Conservation (phyloP, 495 filamentous ascomycete species). For the Penicillium lagena region DNA sequence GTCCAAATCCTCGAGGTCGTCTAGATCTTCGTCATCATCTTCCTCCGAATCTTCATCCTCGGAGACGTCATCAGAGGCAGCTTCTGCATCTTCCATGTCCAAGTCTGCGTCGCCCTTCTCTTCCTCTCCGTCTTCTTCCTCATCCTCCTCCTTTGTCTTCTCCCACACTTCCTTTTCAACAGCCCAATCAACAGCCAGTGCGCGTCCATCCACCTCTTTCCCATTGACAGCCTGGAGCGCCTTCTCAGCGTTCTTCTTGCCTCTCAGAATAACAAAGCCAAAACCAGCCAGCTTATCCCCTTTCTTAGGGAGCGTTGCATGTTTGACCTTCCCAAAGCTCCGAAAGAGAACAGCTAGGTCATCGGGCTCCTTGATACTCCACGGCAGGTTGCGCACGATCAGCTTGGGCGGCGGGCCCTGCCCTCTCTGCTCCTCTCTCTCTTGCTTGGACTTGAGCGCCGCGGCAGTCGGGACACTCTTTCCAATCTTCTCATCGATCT, state of each 20-base stretch:
- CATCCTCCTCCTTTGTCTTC: constrained; percentile 39
- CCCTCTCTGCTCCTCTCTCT: constrained; percentile 49
- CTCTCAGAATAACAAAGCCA: constrained; percentile 85
- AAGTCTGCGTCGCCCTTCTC: constrained; percentile 20
- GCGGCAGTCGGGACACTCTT: constrained; percentile 42
- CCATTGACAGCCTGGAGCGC: constrained; percentile 82
- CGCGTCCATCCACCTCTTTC: constrained; percentile 79
- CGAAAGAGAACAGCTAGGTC: constrained; percentile 71
- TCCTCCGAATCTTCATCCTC: constrained; percentile 21
- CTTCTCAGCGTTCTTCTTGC: constrained; percentile 86
- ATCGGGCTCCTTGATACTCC: constrained; percentile 84
- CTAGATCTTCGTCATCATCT: constrained; percentile 21
- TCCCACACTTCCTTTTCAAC: constrained; percentile 89
- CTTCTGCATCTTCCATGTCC: constrained; percentile 30
- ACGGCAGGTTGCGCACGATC: constrained; percentile 93
- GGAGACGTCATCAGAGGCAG: constrained; percentile 17
- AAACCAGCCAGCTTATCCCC: constrained; percentile 74
- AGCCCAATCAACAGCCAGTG: constrained; percentile 90
- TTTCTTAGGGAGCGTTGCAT: constrained; percentile 69
- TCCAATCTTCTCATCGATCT: constrained; percentile 44
- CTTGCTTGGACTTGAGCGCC: constrained; percentile 47
- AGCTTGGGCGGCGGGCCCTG: constrained; percentile 65
- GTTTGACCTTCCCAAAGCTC: constrained; percentile 85
- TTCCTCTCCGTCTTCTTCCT: constrained; percentile 23
- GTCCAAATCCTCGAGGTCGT: constrained; percentile 33